phyloP scores from a whole-genome alignment of 768 basidiomycete genomes.

The Kwoniella botswanensis region DNA sequence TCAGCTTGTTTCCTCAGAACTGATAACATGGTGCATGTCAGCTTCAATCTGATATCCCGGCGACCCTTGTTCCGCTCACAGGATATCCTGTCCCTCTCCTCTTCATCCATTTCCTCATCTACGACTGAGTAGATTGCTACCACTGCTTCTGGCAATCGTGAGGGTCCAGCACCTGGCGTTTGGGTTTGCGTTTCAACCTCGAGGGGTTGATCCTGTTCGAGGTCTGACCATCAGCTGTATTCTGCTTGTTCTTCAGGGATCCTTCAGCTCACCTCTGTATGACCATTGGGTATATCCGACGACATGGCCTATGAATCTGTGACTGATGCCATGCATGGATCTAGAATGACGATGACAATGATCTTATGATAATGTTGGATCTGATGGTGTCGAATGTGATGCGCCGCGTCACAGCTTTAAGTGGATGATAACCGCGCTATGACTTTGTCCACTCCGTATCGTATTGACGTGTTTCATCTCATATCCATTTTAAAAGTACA shows the following conservation, averaged over 20 bases:
- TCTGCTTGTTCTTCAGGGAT: too few species aligned
- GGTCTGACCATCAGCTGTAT: not conserved
- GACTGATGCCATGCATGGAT: slow-evolving; percentile 1
- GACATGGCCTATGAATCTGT: not conserved
- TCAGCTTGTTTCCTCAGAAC: slow-evolving; percentile 37
- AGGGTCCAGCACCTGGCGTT: slow-evolving; percentile 47
- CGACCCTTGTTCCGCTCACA: slow-evolving; percentile 24
- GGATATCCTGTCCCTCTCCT: too few species aligned
- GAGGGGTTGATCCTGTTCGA: slow-evolving; percentile 20
- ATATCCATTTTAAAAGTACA: not conserved
- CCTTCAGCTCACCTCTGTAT: slow-evolving; percentile 1
- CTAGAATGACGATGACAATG: not conserved
- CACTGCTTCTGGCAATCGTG: slow-evolving; percentile 13
- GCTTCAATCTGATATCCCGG: not conserved
- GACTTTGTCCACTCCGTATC: not conserved
- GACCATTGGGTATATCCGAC: slow-evolving; percentile 8
- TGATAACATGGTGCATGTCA: not conserved
- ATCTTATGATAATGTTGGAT: too few species aligned
- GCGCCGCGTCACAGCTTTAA: too few species aligned
- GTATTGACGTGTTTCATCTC: not conserved
- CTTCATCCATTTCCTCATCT: too few species aligned
- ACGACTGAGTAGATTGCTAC: too few species aligned
- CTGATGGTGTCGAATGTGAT: not conserved
- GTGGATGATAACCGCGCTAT: not conserved
- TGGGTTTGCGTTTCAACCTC: slow-evolving; percentile 1